Percentiles rank a stretch among this genome's conserved stretches.
These are phyloP conservation scores for Termitomyces sp. DNA, from an alignment of 768 basidiomycete species.

Conservation along the genomic window DNA sequence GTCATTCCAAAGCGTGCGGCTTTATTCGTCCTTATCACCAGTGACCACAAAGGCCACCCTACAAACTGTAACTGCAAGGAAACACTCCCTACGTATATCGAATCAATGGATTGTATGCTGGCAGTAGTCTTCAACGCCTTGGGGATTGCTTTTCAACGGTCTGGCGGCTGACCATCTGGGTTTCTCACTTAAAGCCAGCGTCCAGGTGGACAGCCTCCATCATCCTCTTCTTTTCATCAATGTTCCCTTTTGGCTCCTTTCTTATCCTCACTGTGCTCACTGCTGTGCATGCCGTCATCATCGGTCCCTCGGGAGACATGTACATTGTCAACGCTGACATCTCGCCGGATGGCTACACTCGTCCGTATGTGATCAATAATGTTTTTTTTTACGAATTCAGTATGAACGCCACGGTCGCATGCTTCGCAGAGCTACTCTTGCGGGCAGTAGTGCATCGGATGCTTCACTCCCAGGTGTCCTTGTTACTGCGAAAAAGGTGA, in stretches of 20 bases:
- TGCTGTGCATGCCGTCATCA: background rate
- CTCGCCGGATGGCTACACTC: background rate
- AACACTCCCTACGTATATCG: background rate
- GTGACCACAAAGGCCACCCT: background rate
- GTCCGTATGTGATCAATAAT: background rate
- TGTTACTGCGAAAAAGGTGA: background rate
- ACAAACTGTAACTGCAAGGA: background rate
- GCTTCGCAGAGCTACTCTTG: background rate
- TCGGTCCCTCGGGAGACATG: background rate
- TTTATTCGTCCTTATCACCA: background rate
- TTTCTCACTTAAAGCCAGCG: background rate
- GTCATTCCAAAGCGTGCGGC: background rate
- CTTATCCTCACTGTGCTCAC: background rate
- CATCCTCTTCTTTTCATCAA: background rate
- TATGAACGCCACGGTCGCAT: background rate
- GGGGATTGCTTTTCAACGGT: background rate
- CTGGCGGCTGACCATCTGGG: background rate
- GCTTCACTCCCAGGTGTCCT: background rate
- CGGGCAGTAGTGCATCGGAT: background rate
- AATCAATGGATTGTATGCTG: background rate
- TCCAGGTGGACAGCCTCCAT: background rate
- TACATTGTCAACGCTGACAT: background rate
- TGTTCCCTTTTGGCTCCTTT: background rate
- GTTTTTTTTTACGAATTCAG: no score
- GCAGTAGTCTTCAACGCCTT: background rate